A percentile compares a stretch with the other conserved stretches of the same genome.
phyloP scores from a whole-genome alignment of 176 grass and related monocot species.

The Carex pumila region DNA sequence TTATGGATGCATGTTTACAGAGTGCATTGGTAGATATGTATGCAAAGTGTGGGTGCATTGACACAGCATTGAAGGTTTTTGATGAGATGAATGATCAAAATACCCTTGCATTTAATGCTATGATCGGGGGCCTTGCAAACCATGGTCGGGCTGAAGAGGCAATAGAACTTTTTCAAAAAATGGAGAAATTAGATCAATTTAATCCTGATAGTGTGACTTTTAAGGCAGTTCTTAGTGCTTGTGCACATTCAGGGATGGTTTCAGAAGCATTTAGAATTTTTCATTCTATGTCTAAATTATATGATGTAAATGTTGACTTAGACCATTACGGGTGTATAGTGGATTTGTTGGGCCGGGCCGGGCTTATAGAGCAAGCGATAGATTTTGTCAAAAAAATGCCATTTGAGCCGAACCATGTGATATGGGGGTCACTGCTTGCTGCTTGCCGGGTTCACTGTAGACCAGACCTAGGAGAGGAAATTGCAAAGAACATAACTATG shows the following conservation, averaged over 20 bases:
- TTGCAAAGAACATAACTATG: conserved; percentile 29
- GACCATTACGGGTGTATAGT: conserved; percentile 77
- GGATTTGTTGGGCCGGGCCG: conserved; percentile 74
- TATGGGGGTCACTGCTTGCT: conserved; percentile 73
- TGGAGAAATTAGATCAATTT: conserved; percentile 33
- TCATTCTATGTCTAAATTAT: conserved; percentile 32
- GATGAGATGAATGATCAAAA: conserved; percentile 36
- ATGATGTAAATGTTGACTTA: conserved; percentile 38
- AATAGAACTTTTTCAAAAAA: conserved; percentile 45
- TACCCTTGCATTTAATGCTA: conserved; percentile 65
- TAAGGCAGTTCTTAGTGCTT: conserved; percentile 57
- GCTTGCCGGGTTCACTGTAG: conserved; percentile 53
- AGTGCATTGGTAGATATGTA: conserved; percentile 86
- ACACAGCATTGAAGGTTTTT: conserved; percentile 52
- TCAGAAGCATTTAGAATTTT: conserved; percentile 52
- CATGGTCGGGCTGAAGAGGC: conserved; percentile 58
- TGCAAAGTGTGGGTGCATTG: conserved; percentile 67
- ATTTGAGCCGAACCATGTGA: conserved; percentile 50
- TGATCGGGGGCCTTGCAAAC: conserved; percentile 72
- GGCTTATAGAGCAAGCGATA: conserved; percentile 56
- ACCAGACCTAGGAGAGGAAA: conserved; percentile 43
- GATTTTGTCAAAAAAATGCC: conserved; percentile 66
- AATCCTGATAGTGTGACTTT: conserved; percentile 73
- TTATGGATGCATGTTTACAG: conserved; percentile 41
- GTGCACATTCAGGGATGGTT: conserved; percentile 66